Base-by-base conservation (phyloP, 2,329 filamentous ascomycete species). In the Colletotrichum sansevieriae region DNA sequence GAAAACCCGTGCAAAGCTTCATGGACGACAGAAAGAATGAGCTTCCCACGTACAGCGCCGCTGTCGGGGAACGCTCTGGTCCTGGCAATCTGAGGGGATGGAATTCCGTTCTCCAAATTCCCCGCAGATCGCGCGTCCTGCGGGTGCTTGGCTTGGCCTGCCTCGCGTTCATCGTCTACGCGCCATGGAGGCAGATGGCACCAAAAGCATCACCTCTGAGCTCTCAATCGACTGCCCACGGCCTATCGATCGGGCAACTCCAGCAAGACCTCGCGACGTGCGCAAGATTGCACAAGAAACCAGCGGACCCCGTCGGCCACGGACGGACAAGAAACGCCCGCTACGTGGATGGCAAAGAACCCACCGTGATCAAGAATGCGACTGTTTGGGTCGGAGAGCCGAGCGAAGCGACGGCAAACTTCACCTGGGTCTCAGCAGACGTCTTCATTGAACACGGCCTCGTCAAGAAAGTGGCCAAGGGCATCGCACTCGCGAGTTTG, bases 341-440 rank as follows among this genome's bases (percentile, higher is more conserved):
- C 51, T 89, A 87, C 74, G 76, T 90, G 46, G 81, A 87, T 3
- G 87, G 88, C 64, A 83, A 85, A 60, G 84, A 84, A 70, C 84
- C 90, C 0, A 88, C 88, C 0, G 80, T 92, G 51, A 90, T 92
- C 72, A 86, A 83, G 70, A 92, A 92, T 74, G 90, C 90, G 4
- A 89, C 86, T 0, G 83, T 92, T 13, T 92, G 90, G 90, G 81
- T 87, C 2, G 90, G 90, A 29, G 89, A 91, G 77, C 87, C 90
- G 0, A 75, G 73, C 0, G 64, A 81, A 29, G 87, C 85, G 4
- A 85, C 83, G 2, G 84, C 82, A 3, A 88, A 88, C 44, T 91
- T 84, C 78, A 75, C 80, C n/a, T 92, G 90, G 90, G 78, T 83
- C 33, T 74, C 75, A 1, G 83, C 86, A 13, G 90, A 92, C 70